Base-by-base conservation (phyloP, 805 yeast genomes). In the Priceomyces haplophilus region DNA sequence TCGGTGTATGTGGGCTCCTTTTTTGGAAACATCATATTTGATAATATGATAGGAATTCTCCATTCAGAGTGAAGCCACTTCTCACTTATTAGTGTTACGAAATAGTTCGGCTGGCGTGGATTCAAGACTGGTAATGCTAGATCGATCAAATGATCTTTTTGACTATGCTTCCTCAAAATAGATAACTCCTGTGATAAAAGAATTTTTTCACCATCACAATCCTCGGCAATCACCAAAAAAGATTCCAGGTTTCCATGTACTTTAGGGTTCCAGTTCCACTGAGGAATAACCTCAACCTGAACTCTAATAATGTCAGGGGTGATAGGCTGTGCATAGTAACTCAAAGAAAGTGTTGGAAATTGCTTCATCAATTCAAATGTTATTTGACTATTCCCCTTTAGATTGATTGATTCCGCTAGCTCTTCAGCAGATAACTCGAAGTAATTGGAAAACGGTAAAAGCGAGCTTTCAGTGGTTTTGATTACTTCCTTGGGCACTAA, bases 371-470 rank as follows among this genome's bases (percentile, higher is more conserved):
- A 59, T 15, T 82, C 80, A 51, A 72, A 78, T 0, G 82, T 82
- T 8, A 63, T 51, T 48, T 73, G 73, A 2, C 95, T 95, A 51
- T 73, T 69, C 18, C 79, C 78, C 46, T 82, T 89, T 20, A 84
- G 79, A 44, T 87, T 78, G 17, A 91, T 74, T 0, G 93, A 91
- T 58, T 82, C 87, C 0, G 93, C 88, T 38, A 90, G 80, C 51
- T 86, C 93, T n/a, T 80, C 79, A 1, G 89, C 79, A 30, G 79
- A 76, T 21, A 93, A 63, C 19, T 76, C 72, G 48, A 91, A 76
- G 54, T 88, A 91, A 27, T 84, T 80, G 16, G 73, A 61, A 89
- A 95, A 93, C 0, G 97, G 96, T 46, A 88, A 65, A 50, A 81
- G 82, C 0, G 96, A 84, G 16, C 82, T 76, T 60, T 93, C 99